Evolutionary conservation across 2,329 filamentous ascomycete genomes (phyloP), one percentile per base, ranked within the genome.

Genomic region (Trichoderma sp.): DNA sequence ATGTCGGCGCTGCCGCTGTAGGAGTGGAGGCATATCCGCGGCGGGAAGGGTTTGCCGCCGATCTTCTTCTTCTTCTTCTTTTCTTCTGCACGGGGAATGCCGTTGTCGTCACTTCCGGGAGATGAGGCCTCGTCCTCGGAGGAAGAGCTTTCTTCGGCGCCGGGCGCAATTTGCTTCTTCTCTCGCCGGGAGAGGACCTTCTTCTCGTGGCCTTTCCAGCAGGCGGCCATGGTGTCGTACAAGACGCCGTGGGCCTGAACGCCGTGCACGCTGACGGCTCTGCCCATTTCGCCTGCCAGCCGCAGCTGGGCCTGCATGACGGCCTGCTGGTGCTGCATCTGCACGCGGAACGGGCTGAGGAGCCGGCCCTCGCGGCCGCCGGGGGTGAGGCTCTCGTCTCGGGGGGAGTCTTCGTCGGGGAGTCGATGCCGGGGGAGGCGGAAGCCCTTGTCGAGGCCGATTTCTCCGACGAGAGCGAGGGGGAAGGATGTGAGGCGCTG

Each of bases 11-110:
- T 86, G 0, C 93, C 94, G 57, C 92, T 96, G 78, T 93, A 99
- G 0, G 94, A 97, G 78, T 99, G 95, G 68, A 99, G 87, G 75
- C 95, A 99, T 76, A 98, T 90, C 9, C 94, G 84, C 1, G 94
- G 93, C 4, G 95, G 94, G 72, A 90, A 98, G 0, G 91, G 90
- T 69, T 85, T 88, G 1, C 68, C 69, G 1, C 68, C 69, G 34
- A 50, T 63, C 4, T 48, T 73, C 32, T 50, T 32, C 39, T 37
- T 50, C 19, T 59, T 37, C 3, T 13, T 17, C 22, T 2, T 58
- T n/a, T 37, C 8, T 6, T 2, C 12, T 22, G 12, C 53, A n/a
- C 13, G 39, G 39, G 17, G 17, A 7, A 19, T 19, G 35, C 75
- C 74, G 0, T 80, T 73, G 2, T 80, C 73, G 2, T 81, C 78